A percentile compares a stretch with the other conserved stretches of the same genome.
Conservation (phyloP, 495 filamentous ascomycete species). For the Geoglossum glabrum region DNA sequence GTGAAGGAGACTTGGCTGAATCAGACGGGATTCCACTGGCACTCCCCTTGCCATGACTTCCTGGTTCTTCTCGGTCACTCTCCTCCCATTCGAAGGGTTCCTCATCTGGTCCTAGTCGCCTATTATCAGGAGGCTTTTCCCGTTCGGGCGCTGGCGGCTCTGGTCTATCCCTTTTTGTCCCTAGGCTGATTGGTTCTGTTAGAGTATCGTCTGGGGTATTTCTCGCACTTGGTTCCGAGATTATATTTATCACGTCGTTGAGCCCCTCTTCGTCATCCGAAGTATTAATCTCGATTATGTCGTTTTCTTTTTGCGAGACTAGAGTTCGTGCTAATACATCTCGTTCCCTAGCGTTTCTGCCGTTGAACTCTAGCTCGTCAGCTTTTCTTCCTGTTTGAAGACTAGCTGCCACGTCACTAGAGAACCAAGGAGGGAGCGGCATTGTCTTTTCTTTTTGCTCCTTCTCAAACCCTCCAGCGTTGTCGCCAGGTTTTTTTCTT, state of each 20-base stretch:
- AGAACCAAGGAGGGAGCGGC: constrained; percentile 78
- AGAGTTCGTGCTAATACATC: constrained; percentile 17
- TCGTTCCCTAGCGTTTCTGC: constrained; percentile 9
- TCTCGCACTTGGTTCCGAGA: constrained; percentile 19
- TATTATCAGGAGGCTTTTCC: not conserved
- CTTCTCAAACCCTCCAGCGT: constrained; percentile 51
- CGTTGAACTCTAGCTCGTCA: constrained; percentile 15
- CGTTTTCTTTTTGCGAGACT: constrained; percentile 21
- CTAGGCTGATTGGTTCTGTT: constrained; percentile 21
- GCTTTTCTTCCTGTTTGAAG: constrained; percentile 16
- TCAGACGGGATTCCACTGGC: not conserved
- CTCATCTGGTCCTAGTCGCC: constrained; percentile 6
- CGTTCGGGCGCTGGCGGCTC: not conserved
- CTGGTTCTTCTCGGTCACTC: constrained; percentile 16
- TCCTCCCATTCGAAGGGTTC: constrained; percentile 21
- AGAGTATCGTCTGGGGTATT: constrained; percentile 22
- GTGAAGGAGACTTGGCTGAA: constrained; percentile 25
- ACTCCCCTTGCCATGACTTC: no score
- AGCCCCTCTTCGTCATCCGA: constrained; percentile 23
- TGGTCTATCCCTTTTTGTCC: not conserved
- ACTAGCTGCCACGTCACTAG: constrained; percentile 18
- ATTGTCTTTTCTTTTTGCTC: constrained; percentile 27
- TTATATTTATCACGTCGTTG: constrained; percentile 35
- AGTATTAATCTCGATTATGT: constrained; percentile 24
- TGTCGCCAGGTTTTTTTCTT: constrained; percentile 24